phyloP scores from a whole-genome alignment of 345 rosid species.

The Camelina neglecta region DNA sequence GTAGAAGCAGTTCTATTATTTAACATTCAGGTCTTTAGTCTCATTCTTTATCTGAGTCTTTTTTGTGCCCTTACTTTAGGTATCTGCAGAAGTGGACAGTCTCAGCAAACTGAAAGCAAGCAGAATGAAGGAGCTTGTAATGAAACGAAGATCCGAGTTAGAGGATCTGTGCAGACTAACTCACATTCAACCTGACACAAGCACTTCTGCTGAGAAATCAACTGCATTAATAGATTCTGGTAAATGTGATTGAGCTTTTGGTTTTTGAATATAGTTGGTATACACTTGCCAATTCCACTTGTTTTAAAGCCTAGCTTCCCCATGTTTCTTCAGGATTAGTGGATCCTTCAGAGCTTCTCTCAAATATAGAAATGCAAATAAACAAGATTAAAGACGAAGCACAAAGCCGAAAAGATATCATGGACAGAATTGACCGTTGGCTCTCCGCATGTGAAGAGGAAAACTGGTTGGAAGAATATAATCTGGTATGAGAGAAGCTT shows the following conservation, averaged over 20 bases:
- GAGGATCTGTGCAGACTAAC: slow-evolving; percentile 74
- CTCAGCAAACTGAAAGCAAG: slow-evolving; percentile 80
- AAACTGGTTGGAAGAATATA: slow-evolving; percentile 95
- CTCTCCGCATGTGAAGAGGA: slow-evolving; percentile 95
- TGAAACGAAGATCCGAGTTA: slow-evolving; percentile 84
- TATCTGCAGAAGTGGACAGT: slow-evolving; percentile 82
- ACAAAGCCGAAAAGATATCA: slow-evolving; percentile 83
- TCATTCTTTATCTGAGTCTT: background rate
- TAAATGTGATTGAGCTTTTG: slow-evolving; percentile 33
- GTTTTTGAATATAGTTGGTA: background rate
- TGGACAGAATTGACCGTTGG: slow-evolving; percentile 94
- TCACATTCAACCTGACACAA: slow-evolving; percentile 85
- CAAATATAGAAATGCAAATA: slow-evolving; percentile 80
- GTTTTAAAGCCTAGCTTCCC: background rate
- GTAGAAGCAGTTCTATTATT: background rate
- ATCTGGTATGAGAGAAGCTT: slow-evolving; percentile 58
- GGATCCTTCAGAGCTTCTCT: slow-evolving; percentile 88
- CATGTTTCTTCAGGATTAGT: slow-evolving; percentile 66
- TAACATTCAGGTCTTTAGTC: background rate
- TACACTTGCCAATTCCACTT: background rate
- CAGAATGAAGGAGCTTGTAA: slow-evolving; percentile 95
- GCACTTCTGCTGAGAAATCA: slow-evolving; percentile 91
- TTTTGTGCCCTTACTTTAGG: slow-evolving; percentile 51
- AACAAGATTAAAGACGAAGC: slow-evolving; percentile 83
- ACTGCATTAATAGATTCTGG: slow-evolving; percentile 94